phyloP scores from a whole-genome alignment of 306 rosid genomes.

The Potentilla sterilis region DNA sequence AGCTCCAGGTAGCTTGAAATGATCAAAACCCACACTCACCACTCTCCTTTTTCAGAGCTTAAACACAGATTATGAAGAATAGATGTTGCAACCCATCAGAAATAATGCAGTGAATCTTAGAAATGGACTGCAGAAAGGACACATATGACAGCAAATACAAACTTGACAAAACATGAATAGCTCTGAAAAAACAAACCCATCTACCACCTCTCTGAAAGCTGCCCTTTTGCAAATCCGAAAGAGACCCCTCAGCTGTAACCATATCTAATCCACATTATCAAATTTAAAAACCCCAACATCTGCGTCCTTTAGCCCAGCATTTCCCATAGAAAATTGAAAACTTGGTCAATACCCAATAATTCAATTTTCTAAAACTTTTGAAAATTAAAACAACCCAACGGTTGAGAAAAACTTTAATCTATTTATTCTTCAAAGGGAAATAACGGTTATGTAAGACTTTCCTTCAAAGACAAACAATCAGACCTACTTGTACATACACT shows the following conservation, averaged over 20 bases:
- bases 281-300: background rate
- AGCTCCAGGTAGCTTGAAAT: background rate
- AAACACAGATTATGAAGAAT: background rate
- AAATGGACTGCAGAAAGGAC: constrained; percentile 28
- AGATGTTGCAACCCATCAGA: constrained; percentile 4
- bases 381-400: constrained; percentile 25
- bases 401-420: background rate
- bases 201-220: constrained; percentile 49
- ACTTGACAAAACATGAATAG: constrained; percentile 30
- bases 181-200: constrained; percentile 31
- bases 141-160: constrained; percentile 26
- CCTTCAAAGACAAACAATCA: constrained; percentile 48
- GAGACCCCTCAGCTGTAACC: constrained; percentile 48
- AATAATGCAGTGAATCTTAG: constrained; percentile 23
- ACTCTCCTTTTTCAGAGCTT: constrained; percentile 7
- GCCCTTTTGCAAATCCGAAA: constrained; percentile 45
- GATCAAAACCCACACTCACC: background rate
- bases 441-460: constrained; percentile 43
- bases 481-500: background rate
- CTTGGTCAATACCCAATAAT: constrained; percentile 9
- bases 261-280: constrained; percentile 20
- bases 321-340: background rate
- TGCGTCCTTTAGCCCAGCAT: background rate
- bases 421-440: background rate
- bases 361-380: background rate